These are phyloP conservation scores for Cystoderma amianthinum DNA, from an alignment of 768 basidiomycete species.

Conservation along the genomic window DNA sequence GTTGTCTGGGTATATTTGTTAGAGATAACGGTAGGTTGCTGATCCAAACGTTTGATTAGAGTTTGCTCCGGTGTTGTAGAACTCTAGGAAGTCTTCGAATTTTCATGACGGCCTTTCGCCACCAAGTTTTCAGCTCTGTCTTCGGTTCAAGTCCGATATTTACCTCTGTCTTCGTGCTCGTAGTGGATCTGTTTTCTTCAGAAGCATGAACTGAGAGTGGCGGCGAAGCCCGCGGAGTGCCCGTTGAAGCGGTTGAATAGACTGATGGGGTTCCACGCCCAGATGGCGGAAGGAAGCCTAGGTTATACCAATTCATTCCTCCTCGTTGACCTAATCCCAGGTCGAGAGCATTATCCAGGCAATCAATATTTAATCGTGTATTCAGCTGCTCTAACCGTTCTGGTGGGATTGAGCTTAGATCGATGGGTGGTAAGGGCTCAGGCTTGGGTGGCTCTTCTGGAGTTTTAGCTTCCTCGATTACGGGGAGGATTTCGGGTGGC, in stretches of 20 bases:
- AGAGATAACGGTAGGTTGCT: too few species aligned
- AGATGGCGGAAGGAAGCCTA: neutral
- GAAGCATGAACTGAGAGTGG: neutral
- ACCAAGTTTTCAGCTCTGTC: neutral
- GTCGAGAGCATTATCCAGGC: neutral
- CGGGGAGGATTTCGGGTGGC: neutral
- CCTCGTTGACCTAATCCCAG: neutral
- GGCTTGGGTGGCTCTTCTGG: neutral
- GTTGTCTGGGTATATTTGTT: too few species aligned
- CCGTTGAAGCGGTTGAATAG: neutral
- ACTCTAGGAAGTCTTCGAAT: neutral
- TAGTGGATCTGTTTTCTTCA: neutral
- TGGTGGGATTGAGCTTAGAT: neutral
- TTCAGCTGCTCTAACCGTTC: neutral
- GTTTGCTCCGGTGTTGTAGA: neutral
- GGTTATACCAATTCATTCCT: neutral
- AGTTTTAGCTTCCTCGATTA: neutral
- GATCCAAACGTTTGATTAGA: too few species aligned
- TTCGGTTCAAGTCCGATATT: neutral
- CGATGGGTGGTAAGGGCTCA: neutral
- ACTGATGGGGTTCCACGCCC: neutral
- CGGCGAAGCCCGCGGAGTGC: neutral
- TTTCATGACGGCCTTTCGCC: neutral
- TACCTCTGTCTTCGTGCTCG: neutral
- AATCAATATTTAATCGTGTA: neutral